Evolutionary conservation across 352 stramenopile species (phyloP), one percentile per base, ranked within the genome.

Genomic region (Peronospora belbahrii): DNA sequence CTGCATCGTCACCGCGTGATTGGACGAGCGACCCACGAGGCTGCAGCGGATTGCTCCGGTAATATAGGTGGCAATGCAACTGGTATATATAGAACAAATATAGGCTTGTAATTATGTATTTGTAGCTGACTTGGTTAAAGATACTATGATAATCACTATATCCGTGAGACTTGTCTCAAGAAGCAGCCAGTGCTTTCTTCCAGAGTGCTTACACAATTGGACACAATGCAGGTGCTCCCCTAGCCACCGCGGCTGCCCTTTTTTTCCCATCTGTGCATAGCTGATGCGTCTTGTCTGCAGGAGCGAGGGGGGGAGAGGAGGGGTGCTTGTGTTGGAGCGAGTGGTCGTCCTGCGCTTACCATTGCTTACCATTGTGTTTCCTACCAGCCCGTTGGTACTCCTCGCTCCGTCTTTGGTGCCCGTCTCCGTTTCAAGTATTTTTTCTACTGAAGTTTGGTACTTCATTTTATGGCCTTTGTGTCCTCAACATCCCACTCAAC

Each of bases 391-490:
- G 42, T 63, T 63, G 47, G 52, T 63, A 67, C 57, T 53, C 48
- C 52, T 53, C 55, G 33, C 35, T 56, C 39, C 38, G 48, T 51
- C 48, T 50, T 58, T 11, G 48, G 39, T 64, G 42, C 55, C 55
- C 43, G 55, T 65, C 50, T 65, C 42, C 44, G 31, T 18, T 34
- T 23, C 48, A 52, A 58, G 47, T 60, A 66, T 60, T 66, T 64
- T 59, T 59, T 64, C 50, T 61, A 36, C 50, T 15, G 53, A 39
- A 62, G 57, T 32, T 42, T 22, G 41, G 39, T 56, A 80, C 65
- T 70, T 62, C 60, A 55, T 76, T 83, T 76, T 78, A 83, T 83
- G 71, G 65, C 65, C 67, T 75, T 48, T 56, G 46, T 56, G 59
- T 67, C 66, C 62, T 73, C 66, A 33, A 24, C 40, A 42, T 55